Evolutionary conservation across 2,329 filamentous ascomycete genomes (phyloP).

Genomic region (Byssothecium circinans): DNA sequence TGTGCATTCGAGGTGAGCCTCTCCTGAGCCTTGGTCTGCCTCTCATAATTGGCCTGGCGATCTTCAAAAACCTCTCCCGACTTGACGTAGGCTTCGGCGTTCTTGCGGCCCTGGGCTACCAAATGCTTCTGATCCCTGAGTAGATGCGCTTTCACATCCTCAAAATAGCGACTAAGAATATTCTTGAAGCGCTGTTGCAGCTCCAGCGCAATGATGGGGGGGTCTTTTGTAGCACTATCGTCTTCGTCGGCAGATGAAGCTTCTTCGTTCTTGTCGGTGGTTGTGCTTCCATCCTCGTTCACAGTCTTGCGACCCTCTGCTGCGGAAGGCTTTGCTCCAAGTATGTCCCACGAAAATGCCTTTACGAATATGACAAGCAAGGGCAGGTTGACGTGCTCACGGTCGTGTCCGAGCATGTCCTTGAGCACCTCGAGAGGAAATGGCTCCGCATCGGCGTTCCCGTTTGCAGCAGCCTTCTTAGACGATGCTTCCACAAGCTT

Average conservation of each 20-base stretch:
- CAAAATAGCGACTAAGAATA: constrained; percentile 83
- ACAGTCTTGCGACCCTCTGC: constrained; percentile 81
- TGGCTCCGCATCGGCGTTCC: constrained; percentile 74
- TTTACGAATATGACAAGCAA: constrained; percentile 95
- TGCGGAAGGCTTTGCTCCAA: constrained; percentile 73
- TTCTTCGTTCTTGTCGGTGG: constrained; percentile 57
- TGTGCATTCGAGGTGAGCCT: constrained; percentile 89
- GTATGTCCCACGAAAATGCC: constrained; percentile 91
- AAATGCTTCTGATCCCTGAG: constrained; percentile 91
- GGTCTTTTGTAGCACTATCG: constrained; percentile 60
- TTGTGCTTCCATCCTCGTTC: constrained; percentile 75
- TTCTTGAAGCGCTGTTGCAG: constrained; percentile 84
- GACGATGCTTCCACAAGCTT: constrained; percentile 58
- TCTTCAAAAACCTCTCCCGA: constrained; percentile 98
- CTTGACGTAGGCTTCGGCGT: constrained; percentile 97
- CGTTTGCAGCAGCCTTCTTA: constrained; percentile 65
- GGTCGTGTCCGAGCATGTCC: constrained; percentile 89
- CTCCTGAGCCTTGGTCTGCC: constrained; percentile 87
- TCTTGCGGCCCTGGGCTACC: constrained; percentile 82
- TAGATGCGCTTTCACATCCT: constrained; percentile 87
- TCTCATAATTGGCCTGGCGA: constrained; percentile 93
- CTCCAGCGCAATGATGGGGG: constrained; percentile 73
- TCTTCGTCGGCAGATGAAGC: constrained; percentile 56
- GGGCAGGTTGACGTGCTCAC: constrained; percentile 87
- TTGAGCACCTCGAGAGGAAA: constrained; percentile 98